phyloP scores from a whole-genome alignment of 352 stramenopile species.

The Pythium apleroticum region DNA sequence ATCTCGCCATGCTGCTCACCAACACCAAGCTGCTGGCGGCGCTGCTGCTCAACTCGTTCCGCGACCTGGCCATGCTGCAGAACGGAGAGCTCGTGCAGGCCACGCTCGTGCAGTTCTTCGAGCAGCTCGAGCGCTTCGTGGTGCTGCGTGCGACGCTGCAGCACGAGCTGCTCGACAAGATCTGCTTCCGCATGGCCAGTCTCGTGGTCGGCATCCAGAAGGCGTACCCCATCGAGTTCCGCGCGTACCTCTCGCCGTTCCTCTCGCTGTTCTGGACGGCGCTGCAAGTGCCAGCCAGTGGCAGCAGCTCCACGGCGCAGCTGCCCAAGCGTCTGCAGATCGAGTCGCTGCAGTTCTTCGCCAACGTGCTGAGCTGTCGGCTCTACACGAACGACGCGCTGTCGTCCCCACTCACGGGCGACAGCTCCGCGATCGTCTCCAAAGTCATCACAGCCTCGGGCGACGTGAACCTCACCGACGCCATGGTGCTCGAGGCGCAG shows the following conservation, averaged over 20 bases:
- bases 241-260: slow-evolving; percentile 69
- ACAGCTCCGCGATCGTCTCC: slow-evolving; percentile 41
- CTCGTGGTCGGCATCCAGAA: slow-evolving; percentile 77
- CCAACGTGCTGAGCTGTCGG: slow-evolving; percentile 76
- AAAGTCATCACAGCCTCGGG: slow-evolving; percentile 83
- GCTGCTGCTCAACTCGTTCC: slow-evolving; percentile 70
- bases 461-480: slow-evolving; percentile 70
- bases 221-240: slow-evolving; percentile 83
- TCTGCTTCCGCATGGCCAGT: slow-evolving; percentile 56
- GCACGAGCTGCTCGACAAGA: slow-evolving; percentile 50
- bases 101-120: slow-evolving; percentile 69
- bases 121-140: slow-evolving; percentile 62
- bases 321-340: slow-evolving; percentile 50
- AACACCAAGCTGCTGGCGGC: slow-evolving; percentile 69
- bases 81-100: slow-evolving; percentile 55
- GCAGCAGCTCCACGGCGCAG: background rate
- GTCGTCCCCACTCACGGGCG: slow-evolving; percentile 33
- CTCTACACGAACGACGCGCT: slow-evolving; percentile 81
- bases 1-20: slow-evolving; percentile 44
- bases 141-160: slow-evolving; percentile 28
- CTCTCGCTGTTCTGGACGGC: slow-evolving; percentile 68
- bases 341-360: slow-evolving; percentile 75
- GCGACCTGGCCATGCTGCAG: slow-evolving; percentile 54
- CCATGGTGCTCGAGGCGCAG: slow-evolving; percentile 78
- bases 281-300: slow-evolving; percentile 30